Evolutionary conservation across 352 stramenopile species (phyloP), one percentile per base, ranked within the genome.

Genomic region (Salisapilia sapeloensis): DNA sequence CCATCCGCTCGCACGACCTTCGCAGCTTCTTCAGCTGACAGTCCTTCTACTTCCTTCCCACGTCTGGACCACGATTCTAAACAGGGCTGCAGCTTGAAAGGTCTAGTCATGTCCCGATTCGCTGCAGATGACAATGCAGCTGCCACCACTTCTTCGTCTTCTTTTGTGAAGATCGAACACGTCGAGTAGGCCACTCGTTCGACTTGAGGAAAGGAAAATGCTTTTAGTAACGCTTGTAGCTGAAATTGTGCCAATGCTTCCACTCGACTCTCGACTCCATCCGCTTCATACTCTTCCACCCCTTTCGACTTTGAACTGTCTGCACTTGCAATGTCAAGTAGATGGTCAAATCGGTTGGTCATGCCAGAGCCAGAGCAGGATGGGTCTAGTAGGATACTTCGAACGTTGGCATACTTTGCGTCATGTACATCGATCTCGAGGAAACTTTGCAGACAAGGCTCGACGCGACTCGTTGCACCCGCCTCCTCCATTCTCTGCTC

Each of bases 321-420:
- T n/a, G 72, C 56, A 36, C 76, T 79, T 2, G 61, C 62, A 40
- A 86, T 71, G 39, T 90, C 74, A 26, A 97, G 56, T 44, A 97
- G 60, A 35, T 93, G 87, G 42, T 95, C 72, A 21, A 96, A 40
- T 2, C 80, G 71, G 48, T 91, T 93, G 15, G 85, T 87, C 63
- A 98, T 97, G 11, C 93, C 93, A 29, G 83, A 96, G 9, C 94
- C 94, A 6, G 87, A 97, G 56, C 94, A 98, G 29, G 80, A 96
- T 19, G 93, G 94, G 56, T 98, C 94, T 15, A 97, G 46, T 15
- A 98, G 50, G 35, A 98, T 96, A 19, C 63, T 81, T 24, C 63
- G 67, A 16, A 97, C 83, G 42, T 95, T 80, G 13, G 41, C 41
- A 54, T 90, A 95, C 42, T 65, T 66, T n/a, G 50, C 40, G 13